Percentiles rank a stretch among this genome's conserved stretches.
Conservation (phyloP, 1,284 basidiomycete species). For the Irpex lacteus region DNA sequence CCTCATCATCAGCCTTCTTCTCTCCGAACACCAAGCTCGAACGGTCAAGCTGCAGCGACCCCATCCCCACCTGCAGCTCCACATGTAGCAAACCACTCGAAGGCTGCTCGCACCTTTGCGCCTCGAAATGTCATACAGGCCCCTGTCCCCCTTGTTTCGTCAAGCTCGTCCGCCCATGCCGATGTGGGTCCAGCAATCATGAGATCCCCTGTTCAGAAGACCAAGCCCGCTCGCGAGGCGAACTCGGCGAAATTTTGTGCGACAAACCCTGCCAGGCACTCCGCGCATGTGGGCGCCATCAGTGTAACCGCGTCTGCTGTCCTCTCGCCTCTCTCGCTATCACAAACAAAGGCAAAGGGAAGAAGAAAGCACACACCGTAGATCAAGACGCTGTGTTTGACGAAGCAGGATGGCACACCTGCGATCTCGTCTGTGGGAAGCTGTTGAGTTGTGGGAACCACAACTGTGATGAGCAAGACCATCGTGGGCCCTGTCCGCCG, state of each 20-base stretch:
- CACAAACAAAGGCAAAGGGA: slow-evolving; percentile 56
- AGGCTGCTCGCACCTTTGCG: slow-evolving; percentile 69
- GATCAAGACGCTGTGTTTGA: slow-evolving; percentile 42
- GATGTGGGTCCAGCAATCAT: slow-evolving; percentile 71
- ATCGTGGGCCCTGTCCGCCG: slow-evolving; percentile 75
- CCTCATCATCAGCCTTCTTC: slow-evolving; percentile 31
- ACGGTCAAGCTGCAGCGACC: slow-evolving; percentile 65
- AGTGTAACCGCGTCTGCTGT: slow-evolving; percentile 82
- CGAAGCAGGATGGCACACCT: slow-evolving; percentile 70
- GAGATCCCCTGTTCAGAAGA: slow-evolving; percentile 48
- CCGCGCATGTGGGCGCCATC: slow-evolving; percentile 78
- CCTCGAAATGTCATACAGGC: slow-evolving; percentile 54
- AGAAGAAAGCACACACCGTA: slow-evolving; percentile 42
- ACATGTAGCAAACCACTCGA: slow-evolving; percentile 64
- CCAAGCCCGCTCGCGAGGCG: slow-evolving; percentile 25
- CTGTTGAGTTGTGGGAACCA: slow-evolving; percentile 74
- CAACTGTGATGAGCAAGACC: slow-evolving; percentile 74
- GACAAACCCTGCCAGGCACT: slow-evolving; percentile 73
- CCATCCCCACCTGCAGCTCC: slow-evolving; percentile 76
- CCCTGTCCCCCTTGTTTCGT: slow-evolving; percentile 76
- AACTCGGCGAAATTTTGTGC: slow-evolving; percentile 65
- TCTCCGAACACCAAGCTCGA: slow-evolving; percentile 32
- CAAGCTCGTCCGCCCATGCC: slow-evolving; percentile 68
- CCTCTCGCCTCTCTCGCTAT: slow-evolving; percentile 69
- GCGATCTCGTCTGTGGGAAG: slow-evolving; percentile 77